Evolutionary conservation across 495 filamentous ascomycete genomes (phyloP).

Genomic region (Daldinia vernicosa): DNA sequence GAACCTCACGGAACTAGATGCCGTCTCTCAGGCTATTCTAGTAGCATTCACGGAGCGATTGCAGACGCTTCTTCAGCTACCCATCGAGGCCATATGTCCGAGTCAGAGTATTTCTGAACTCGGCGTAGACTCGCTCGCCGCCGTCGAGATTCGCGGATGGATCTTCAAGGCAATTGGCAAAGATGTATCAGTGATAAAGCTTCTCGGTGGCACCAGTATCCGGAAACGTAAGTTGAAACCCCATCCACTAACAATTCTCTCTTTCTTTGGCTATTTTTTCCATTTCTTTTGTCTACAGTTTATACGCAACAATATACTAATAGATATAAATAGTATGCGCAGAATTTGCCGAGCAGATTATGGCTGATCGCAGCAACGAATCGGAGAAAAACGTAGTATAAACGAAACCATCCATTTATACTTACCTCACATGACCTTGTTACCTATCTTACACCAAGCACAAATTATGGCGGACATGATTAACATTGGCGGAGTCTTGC

Average conservation of each 20-base stretch:
- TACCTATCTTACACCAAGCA: not conserved
- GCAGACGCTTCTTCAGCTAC: slow-evolving; percentile 46
- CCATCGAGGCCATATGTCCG: slow-evolving; percentile 36
- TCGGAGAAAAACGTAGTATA: not conserved
- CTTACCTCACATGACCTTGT: not conserved
- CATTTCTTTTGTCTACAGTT: not conserved
- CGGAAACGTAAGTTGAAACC: slow-evolving; percentile 31
- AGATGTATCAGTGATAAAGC: slow-evolving; percentile 57
- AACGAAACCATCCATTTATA: not conserved
- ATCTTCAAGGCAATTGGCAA: slow-evolving; percentile 54
- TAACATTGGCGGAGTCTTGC: not conserved
- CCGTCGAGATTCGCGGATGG: slow-evolving; percentile 72
- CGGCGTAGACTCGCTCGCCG: slow-evolving; percentile 71
- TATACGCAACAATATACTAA: slow-evolving; percentile 15
- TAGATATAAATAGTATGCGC: slow-evolving; percentile 27
- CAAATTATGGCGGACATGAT: not conserved
- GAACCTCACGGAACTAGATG: slow-evolving; percentile 13
- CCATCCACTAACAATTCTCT: slow-evolving; percentile 5
- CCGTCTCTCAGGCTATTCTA: slow-evolving; percentile 37
- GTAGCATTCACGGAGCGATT: slow-evolving; percentile 42
- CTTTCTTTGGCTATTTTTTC: not conserved
- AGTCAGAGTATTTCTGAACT: slow-evolving; percentile 49
- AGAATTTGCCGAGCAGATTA: slow-evolving; percentile 35
- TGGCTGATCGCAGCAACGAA: slow-evolving; percentile 16
- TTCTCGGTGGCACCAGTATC: slow-evolving; percentile 49